These are phyloP conservation scores for Penicillium sp. DNA, from an alignment of 2,329 filamentous ascomycete species.

Conservation along the genomic window DNA sequence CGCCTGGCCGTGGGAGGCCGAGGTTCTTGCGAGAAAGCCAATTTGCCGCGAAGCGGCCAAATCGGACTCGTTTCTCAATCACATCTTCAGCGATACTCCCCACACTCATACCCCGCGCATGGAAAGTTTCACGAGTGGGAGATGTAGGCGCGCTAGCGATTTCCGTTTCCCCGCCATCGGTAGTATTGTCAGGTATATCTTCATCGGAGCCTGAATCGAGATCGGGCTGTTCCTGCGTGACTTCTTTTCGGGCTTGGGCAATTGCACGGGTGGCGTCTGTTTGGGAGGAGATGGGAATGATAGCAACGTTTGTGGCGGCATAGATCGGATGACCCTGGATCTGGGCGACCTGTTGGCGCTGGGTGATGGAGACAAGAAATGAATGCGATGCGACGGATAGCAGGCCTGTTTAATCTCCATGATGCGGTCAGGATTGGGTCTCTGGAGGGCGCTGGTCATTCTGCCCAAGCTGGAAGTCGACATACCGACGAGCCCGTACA, in stretches of 20 bases:
- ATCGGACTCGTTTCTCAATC: slow-evolving; percentile 78
- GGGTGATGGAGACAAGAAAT: slow-evolving; percentile 85
- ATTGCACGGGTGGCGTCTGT: slow-evolving; percentile 75
- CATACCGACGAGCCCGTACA: slow-evolving; percentile 62
- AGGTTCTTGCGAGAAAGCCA: slow-evolving; percentile 91
- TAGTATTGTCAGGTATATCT: slow-evolving; percentile 34
- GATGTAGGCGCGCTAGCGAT: slow-evolving; percentile 33
- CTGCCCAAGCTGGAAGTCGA: slow-evolving; percentile 3
- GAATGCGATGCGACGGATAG: slow-evolving; percentile 79
- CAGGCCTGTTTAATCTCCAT: slow-evolving; percentile 63
- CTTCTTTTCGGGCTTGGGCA: slow-evolving; percentile 58
- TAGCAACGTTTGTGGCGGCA: slow-evolving; percentile 81
- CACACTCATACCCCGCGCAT: slow-evolving; percentile 37
- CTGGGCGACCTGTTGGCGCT: slow-evolving; percentile 85
- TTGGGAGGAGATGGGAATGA: slow-evolving; percentile 85
- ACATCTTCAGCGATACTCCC: slow-evolving; percentile 83
- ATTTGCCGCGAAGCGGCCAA: slow-evolving; percentile 83
- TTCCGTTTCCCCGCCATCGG: slow-evolving; percentile 33
- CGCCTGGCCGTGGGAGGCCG: slow-evolving; percentile 73
- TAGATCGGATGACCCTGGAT: slow-evolving; percentile 83
- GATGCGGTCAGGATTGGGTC: slow-evolving; percentile 1
- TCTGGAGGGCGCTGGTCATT: neutral
- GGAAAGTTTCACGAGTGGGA: slow-evolving; percentile 27
- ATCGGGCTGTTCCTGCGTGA: slow-evolving; percentile 44
- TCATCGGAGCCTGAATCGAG: slow-evolving; percentile 33